Evolutionary conservation across 495 filamentous ascomycete species (phyloP).

Genomic region (Neurospora sp.): DNA sequence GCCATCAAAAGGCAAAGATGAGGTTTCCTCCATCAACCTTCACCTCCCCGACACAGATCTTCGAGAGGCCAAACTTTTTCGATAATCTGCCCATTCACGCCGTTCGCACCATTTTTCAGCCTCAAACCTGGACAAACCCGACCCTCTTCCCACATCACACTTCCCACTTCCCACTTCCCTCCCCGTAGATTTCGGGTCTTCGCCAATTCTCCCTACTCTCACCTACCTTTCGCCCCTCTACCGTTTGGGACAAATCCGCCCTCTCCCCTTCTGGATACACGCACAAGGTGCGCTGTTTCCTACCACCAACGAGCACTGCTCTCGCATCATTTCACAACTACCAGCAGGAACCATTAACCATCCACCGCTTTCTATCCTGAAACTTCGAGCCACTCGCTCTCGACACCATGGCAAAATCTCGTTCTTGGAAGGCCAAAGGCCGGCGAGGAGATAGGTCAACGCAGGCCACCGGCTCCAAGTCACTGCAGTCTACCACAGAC

Average conservation of each 20-base stretch:
- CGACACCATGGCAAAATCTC: background rate
- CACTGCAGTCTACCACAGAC: background rate
- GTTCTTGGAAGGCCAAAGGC: background rate
- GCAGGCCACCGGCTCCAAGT: background rate
- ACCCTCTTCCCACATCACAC: background rate
- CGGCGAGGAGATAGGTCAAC: background rate
- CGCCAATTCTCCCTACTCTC: background rate
- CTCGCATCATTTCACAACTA: background rate
- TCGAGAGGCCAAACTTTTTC: background rate
- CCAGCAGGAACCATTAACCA: background rate
- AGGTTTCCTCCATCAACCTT: background rate
- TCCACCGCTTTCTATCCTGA: background rate
- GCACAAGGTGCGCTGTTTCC: background rate
- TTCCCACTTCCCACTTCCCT: background rate
- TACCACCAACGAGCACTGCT: background rate
- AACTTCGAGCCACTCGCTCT: background rate
- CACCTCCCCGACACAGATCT: background rate
- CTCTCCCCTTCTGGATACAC: background rate
- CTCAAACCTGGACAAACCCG: background rate
- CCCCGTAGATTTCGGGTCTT: background rate
- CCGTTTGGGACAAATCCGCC: background rate
- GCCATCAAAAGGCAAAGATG: background rate
- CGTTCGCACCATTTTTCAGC: background rate
- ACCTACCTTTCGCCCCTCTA: background rate
- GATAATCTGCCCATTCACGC: background rate